Percentiles rank a stretch among this genome's conserved stretches.
phyloP scores from a whole-genome alignment of 129 eudicot species.

The Saussurea involucrata region DNA sequence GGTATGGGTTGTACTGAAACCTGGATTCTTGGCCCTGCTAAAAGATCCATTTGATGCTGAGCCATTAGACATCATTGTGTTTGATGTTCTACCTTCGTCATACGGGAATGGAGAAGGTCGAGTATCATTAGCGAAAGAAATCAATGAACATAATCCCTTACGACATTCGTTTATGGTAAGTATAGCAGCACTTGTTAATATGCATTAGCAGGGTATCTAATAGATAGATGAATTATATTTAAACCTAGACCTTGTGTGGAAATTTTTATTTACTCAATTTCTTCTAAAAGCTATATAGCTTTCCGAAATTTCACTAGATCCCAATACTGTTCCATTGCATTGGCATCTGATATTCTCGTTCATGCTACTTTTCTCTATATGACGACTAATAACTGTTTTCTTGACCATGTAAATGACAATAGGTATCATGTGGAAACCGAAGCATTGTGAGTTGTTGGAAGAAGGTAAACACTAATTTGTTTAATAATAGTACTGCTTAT shows the following conservation, averaged over 20 bases:
- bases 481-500: no score
- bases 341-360: background rate
- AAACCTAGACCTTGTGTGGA: background rate
- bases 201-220: background rate
- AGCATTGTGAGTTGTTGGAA: constrained; percentile 66
- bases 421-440: constrained; percentile 95
- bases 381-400: constrained; percentile 6
- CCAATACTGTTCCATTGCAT: background rate
- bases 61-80: constrained; percentile 89
- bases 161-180: constrained; percentile 92
- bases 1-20: constrained; percentile 99
- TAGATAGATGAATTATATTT: background rate
- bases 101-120: constrained; percentile 86
- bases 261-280: background rate
- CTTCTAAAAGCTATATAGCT: background rate
- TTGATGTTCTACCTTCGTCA: constrained; percentile 90
- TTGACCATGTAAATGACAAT: constrained; percentile 26
- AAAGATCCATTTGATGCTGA: constrained; percentile 84
- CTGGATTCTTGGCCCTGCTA: constrained; percentile 93
- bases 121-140: constrained; percentile 79
- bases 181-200: background rate
- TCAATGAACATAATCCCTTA: constrained; percentile 78
- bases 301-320: background rate
- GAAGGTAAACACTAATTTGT: no score
- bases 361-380: background rate